These are phyloP conservation scores for Annulohypoxylon stygium DNA, from an alignment of 495 filamentous ascomycete species.

Conservation along the genomic window DNA sequence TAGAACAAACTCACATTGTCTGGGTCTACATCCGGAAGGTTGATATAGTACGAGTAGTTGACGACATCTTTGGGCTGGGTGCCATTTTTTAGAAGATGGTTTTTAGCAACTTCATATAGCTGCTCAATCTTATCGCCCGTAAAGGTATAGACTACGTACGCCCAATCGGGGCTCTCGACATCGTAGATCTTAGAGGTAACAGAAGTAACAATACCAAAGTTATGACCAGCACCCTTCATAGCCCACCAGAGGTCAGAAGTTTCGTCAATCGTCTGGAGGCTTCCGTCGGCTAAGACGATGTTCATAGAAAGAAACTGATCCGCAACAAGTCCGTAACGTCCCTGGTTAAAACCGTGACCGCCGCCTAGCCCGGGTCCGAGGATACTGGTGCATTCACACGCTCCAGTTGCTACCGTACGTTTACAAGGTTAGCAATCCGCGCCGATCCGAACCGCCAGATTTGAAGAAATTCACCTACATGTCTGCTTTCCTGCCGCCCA, in stretches of 20 bases:
- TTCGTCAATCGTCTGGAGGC: conserved; percentile 53
- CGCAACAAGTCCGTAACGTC: conserved; percentile 68
- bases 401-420: conserved; percentile 61
- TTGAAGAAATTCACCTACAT: conserved; percentile 7
- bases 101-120: conserved; percentile 50
- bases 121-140: conserved; percentile 61
- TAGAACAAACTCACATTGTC: background rate
- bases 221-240: conserved; percentile 70
- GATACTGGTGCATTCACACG: conserved; percentile 67
- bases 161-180: conserved; percentile 52
- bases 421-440: conserved; percentile 33
- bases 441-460: background rate
- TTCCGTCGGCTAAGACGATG: conserved; percentile 69
- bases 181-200: conserved; percentile 64
- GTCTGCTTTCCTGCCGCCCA: conserved; percentile 54
- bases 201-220: conserved; percentile 72
- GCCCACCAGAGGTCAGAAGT: conserved; percentile 68
- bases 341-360: conserved; percentile 71
- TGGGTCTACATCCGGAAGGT: background rate
- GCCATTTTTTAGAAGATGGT: background rate
- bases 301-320: conserved; percentile 68
- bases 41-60: conserved; percentile 2
- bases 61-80: background rate
- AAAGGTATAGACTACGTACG: conserved; percentile 58
- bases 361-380: conserved; percentile 71